Conservation (phyloP, 2,329 filamentous ascomycete genomes). For the Verticillium klebahnii region DNA sequence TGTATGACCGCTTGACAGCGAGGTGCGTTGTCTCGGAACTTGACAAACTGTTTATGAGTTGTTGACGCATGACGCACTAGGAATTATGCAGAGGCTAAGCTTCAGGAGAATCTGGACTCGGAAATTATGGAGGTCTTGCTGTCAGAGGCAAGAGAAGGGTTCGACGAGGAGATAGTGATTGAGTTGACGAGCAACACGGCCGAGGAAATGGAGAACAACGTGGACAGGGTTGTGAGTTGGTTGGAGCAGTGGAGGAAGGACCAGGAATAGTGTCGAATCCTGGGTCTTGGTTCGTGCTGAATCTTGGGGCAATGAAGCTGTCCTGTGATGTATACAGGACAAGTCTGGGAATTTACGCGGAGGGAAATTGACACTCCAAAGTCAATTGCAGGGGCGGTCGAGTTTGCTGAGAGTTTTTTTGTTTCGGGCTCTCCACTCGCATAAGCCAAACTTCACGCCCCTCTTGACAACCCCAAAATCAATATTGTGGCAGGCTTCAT, state of each 20-base stretch:
- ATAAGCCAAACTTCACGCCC: too few relatives aligned
- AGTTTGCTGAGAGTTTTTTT: too few relatives aligned
- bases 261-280: slow-evolving; percentile 1
- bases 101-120: slow-evolving; percentile 93
- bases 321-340: too few relatives aligned
- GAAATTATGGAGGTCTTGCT: slow-evolving; percentile 96
- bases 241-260: slow-evolving; percentile 75
- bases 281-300: not conserved
- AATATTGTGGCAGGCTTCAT: too few relatives aligned
- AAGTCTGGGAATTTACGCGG: too few relatives aligned
- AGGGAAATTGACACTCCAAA: too few relatives aligned
- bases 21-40: slow-evolving; percentile 43
- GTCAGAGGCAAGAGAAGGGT: slow-evolving; percentile 84
- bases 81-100: slow-evolving; percentile 78
- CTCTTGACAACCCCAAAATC: too few relatives aligned
- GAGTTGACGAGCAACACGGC: slow-evolving; percentile 78
- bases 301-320: not conserved
- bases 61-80: slow-evolving; percentile 30
- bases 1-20: slow-evolving; percentile 78
- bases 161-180: slow-evolving; percentile 82
- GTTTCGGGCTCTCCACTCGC: too few relatives aligned
- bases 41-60: not conserved
- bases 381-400: too few relatives aligned
- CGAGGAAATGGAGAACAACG: slow-evolving; percentile 84
- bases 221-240: slow-evolving; percentile 81